phyloP scores from a whole-genome alignment of 495 filamentous ascomycete genomes.

The Umbilicaria muhlenbergii region DNA sequence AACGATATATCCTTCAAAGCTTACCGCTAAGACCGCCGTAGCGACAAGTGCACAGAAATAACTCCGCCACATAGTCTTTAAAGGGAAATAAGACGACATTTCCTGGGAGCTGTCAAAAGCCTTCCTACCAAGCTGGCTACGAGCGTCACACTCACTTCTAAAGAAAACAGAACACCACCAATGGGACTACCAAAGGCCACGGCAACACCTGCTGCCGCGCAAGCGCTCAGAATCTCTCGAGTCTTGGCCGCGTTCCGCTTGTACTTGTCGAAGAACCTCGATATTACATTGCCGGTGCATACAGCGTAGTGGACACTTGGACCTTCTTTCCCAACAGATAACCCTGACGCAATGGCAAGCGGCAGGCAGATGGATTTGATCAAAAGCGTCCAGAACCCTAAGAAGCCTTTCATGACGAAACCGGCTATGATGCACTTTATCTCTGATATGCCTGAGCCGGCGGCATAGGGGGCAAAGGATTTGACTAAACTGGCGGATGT shows the following conservation, averaged over 20 bases:
- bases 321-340: conserved; percentile 94
- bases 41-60: conserved; percentile 97
- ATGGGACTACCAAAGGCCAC: conserved; percentile 97
- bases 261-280: conserved; percentile 84
- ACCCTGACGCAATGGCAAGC: conserved; percentile 82
- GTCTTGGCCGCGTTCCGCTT: conserved; percentile 87
- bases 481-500: conserved; percentile 77
- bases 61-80: conserved; percentile 95
- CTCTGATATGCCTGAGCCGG: conserved; percentile 93
- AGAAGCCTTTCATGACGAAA: conserved; percentile 99
- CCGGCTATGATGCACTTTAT: conserved; percentile 99
- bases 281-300: conserved; percentile 95
- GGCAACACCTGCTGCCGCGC: conserved; percentile 86
- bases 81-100: conserved; percentile 94
- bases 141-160: conserved; percentile 42
- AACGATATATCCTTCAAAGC: conserved; percentile 6
- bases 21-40: conserved; percentile 73
- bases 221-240: conserved; percentile 85
- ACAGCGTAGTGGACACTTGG: conserved; percentile 97
- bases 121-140: neutral
- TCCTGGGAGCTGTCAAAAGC: conserved; percentile 31
- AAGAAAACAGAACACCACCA: conserved; percentile 87
- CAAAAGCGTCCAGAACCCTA: conserved; percentile 79
- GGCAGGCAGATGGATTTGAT: conserved; percentile 92
- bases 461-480: conserved; percentile 89